Evolutionary conservation across 306 rosid species (phyloP), one percentile per base, ranked within the genome.

Genomic region (Alnus glutinosa): DNA sequence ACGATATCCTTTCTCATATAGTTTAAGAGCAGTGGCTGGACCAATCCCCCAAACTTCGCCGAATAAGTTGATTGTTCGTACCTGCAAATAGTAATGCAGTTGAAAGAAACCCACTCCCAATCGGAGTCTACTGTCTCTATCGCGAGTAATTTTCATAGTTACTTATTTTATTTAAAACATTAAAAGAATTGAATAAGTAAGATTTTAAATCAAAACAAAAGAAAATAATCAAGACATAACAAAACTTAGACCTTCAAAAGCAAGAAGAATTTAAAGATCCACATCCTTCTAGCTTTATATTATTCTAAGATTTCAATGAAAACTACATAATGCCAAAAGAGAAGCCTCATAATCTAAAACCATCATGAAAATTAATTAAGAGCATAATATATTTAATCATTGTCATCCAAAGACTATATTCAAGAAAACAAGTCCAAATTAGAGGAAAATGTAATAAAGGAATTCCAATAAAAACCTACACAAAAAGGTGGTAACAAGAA

Each of bases 31-130:
- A 32, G 98, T 95, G 75, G 98, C 93, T 64, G 98, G 97, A 76
- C 97, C 98, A 78, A 92, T 78, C 70, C 98, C 98, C 98, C 98
- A 95, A 61, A 92, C 92, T 89, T 95, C 95, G 55, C 95, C 97
- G 88, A 95, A 95, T 69, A 95, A 84, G 86, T 92, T 84, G 85
- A 95, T 87, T 49, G 98, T 90, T 30, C 87, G 67, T 44, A 92
- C 95, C 97, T 94, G 78, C 51, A 84, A 72, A 84, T 73, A 69
- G 64, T 3, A n/a, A 39, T 11, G 34, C n/a, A 64, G 73, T 13
- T 71, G 80, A 54, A 36, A 49, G 28, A n/a, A 55, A 18, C 49
- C 68, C 62, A 67, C 32, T 57, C 49, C 50, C 54, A 54, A 70
- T 58, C 36, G 30, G n/a, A 32, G 55, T 13, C 7, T 1, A 63